Evolutionary conservation across 352 stramenopile genomes (phyloP), one percentile per base, ranked within the genome.

Genomic region (Halophytophthora batemanensis): DNA sequence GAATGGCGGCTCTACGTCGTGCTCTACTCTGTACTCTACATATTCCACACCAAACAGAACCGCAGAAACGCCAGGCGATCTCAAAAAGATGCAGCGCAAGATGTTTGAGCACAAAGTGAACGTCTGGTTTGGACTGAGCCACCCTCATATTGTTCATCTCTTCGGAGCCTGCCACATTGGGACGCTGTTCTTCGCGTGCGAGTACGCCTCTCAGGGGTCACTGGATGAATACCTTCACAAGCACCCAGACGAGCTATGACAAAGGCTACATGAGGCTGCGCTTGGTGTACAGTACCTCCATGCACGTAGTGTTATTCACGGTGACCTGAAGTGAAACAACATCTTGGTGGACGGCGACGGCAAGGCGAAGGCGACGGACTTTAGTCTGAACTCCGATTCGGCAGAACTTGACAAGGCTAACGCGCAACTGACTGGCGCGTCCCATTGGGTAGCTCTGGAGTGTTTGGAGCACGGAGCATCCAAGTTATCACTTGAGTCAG

Each of bases 41-140:
- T n/a, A n/a, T n/a, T n/a, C n/a, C n/a, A n/a, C n/a, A n/a, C n/a
- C 8, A 51, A 51, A 19, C 28, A 23, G 23, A 8, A 41, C 18
- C 2, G 28, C 19, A 8, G 14, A 3, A 29, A 15, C 19, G 40
- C 12, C 0, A 45, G 10, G 4, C 19, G 17, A 28, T 6, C 6
- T 31, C n/a, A 11, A 31, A 14, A 29, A 50, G 19, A 41, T 11
- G 10, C 22, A 21, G n/a, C 25, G 33, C 6, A 1, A 41, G 15
- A 54, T 50, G 37, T 61, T 61, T 22, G 19, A 35, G 2, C 39
- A 35, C 2, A 45, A 55, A 44, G 45, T 53, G 15, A 31, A 46
- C n/a, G 54, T 61, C 38, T 61, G 53, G 53, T 61, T 53, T 17
- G 31, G 45, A 8, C 43, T 59, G 4, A 49, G 40, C 21, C 53